Base-by-base conservation (phyloP, 225 moss, liverwort and hornwort genomes). In the Neckera pumila region DNA sequence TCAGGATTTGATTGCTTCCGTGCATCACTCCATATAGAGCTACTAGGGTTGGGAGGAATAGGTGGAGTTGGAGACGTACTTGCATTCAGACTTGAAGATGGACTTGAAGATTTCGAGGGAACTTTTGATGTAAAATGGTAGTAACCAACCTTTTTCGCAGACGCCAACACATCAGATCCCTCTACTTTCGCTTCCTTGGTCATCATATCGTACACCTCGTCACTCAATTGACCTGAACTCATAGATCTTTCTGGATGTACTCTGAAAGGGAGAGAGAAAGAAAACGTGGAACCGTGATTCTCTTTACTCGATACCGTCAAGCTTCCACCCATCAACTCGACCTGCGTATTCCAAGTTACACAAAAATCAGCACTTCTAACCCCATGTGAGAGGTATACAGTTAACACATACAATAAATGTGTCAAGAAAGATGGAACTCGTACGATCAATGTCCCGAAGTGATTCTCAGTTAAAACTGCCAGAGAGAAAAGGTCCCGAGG, bases 261-360 rank as follows among this genome's bases (percentile, higher is more conserved):
- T 84, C 91, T 89, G 64, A 97, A 90, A 82, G 97, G 97, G 43
- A 97, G 80, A 59, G 89, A 87, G 76, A 97, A 97, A 25, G 95
- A 93, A 87, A 97, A 97, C 18, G 91, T 91, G 34, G 97, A 97
- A 65, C 97, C 97, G 31, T 88, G 90, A 81, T 94, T 84, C 73
- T 93, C 95, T 91, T 92, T 91, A 89, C 97, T 97, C 47, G 87
- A 83, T 58, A 97, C 97, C 60, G 92, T 93, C 88, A 97, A 88
- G 64, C 84, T 96, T 80, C 97, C 97, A 49, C 95, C 96, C 97
- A 97, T 97, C 38, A 97, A 90, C 84, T 94, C 94, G 79, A 97
- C 95, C 97, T 97, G 90, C 73, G 65, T 21, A 82, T 85, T 59
- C 34, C 86, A 77, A 16, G 34, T 82, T 76, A 59, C 51, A 81